A percentile compares a stretch with the other conserved stretches of the same genome.
phyloP scores from a whole-genome alignment of 768 basidiomycete species.

The Boletus sp. region DNA sequence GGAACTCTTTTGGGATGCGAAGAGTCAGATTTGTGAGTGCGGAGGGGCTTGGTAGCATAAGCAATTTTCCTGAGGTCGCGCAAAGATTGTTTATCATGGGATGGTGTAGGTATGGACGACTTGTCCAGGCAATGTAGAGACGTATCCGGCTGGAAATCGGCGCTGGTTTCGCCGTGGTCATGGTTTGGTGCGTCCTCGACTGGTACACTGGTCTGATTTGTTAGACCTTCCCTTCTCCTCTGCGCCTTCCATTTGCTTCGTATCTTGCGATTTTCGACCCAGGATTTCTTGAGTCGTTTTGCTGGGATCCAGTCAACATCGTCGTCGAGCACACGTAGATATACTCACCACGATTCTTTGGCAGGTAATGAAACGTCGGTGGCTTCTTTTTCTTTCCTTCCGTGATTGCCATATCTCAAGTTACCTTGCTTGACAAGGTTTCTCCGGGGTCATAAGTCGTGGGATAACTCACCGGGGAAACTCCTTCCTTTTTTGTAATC shows the following conservation, averaged over 20 bases:
- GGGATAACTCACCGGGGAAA: too few relatives aligned
- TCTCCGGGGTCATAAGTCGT: too few relatives aligned
- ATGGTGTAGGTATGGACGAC: background rate
- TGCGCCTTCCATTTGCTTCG: constrained; percentile 76
- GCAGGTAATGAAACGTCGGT: constrained; percentile 69
- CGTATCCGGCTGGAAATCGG: background rate
- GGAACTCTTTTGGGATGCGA: constrained; percentile 29
- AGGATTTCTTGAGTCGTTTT: constrained; percentile 75
- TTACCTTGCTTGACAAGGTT: too few relatives aligned
- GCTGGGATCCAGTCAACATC: constrained; percentile 43
- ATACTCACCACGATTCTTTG: constrained; percentile 55
- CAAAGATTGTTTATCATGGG: constrained; percentile 34
- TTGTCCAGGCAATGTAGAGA: constrained; percentile 2
- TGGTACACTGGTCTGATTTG: constrained; percentile 3
- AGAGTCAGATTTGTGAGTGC: constrained; percentile 53
- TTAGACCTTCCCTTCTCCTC: constrained; percentile 51
- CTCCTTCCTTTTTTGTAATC: too few relatives aligned
- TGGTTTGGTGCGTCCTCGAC: background rate
- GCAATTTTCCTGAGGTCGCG: constrained; percentile 64
- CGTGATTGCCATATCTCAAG: constrained; percentile 2
- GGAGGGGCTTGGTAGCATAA: constrained; percentile 57
- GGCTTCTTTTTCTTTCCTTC: constrained; percentile 46
- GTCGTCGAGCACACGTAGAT: background rate
- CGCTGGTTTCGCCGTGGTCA: background rate
- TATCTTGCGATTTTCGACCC: constrained; percentile 75